These are phyloP conservation scores for Scheffersomyces lignicola DNA, from an alignment of 1,139 yeast species.

Conservation along the genomic window DNA sequence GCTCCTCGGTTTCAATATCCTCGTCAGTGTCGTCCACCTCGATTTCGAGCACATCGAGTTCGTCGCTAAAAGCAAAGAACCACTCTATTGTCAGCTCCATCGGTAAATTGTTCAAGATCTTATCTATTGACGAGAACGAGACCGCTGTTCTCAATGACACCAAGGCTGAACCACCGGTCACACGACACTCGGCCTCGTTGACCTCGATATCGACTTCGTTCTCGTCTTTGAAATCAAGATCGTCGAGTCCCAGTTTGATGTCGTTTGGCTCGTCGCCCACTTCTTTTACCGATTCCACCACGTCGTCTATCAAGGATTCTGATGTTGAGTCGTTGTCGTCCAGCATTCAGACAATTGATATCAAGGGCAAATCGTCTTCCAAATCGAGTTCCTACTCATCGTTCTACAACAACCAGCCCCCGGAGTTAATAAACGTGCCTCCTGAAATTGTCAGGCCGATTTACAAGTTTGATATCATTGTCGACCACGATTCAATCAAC, in stretches of 20 bases:
- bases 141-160: constrained; percentile 5
- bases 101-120: constrained; percentile 38
- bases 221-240: constrained; percentile 33
- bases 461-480: constrained; percentile 47
- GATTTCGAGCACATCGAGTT: constrained; percentile 6
- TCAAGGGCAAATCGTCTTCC: constrained; percentile 2
- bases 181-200: constrained; percentile 36
- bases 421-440: constrained; percentile 43
- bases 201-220: constrained; percentile 41
- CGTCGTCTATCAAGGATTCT: constrained; percentile 23
- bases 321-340: constrained; percentile 24
- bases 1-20: constrained; percentile 3
- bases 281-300: constrained; percentile 38
- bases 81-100: constrained; percentile 38
- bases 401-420: constrained; percentile 32
- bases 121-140: constrained; percentile 30
- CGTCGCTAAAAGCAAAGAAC: constrained; percentile 17
- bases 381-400: not conserved
- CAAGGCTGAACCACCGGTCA: constrained; percentile 8
- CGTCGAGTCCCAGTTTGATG: constrained; percentile 46
- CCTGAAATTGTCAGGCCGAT: constrained; percentile 51
- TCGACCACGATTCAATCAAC: constrained; percentile 44
- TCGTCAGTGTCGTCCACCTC: constrained; percentile 1
- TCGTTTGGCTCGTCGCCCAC: constrained; percentile 45
- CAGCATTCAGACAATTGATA: constrained; percentile 9